Conservation (phyloP, 2,329 filamentous ascomycete genomes). For the Biscogniauxia mediterranea region DNA sequence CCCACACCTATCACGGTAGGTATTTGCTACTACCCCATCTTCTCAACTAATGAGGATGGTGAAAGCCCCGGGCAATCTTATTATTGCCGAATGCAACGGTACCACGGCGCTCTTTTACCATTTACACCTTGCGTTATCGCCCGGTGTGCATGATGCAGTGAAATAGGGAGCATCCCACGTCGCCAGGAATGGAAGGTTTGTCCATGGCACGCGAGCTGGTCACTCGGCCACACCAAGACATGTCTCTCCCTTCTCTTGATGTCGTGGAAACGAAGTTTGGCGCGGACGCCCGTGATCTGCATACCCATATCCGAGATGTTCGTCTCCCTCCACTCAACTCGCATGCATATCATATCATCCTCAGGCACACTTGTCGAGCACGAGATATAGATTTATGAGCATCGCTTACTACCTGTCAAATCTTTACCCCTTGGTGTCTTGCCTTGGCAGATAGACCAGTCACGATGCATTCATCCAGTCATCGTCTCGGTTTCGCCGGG, state of each 20-base stretch:
- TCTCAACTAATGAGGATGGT: not conserved
- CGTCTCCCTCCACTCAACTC: slow-evolving; percentile 6
- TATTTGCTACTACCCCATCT: not conserved
- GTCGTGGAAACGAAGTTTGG: not conserved
- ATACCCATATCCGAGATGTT: slow-evolving; percentile 3
- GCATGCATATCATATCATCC: slow-evolving; percentile 13
- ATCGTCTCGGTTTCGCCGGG: slow-evolving; percentile 13
- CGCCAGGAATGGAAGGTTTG: slow-evolving; percentile 31
- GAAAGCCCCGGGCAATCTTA: slow-evolving; percentile 2
- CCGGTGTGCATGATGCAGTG: slow-evolving; percentile 19
- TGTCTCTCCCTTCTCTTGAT: slow-evolving; percentile 18
- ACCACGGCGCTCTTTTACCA: slow-evolving; percentile 6
- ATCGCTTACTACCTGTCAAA: slow-evolving; percentile 9
- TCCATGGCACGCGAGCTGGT: slow-evolving; percentile 16
- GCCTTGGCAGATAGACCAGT: slow-evolving; percentile 9
- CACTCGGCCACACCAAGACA: slow-evolving; percentile 19
- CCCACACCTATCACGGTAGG: not conserved
- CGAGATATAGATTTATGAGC: slow-evolving; percentile 11
- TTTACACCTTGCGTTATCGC: slow-evolving; percentile 1
- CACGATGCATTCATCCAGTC: slow-evolving; percentile 21
- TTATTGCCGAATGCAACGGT: slow-evolving; percentile 21
- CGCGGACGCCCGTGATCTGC: not conserved
- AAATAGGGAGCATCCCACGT: slow-evolving; percentile 13
- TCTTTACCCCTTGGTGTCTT: slow-evolving; percentile 3
- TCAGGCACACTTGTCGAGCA: slow-evolving; percentile 6